Percentiles rank a stretch among this genome's conserved stretches.
phyloP scores from a whole-genome alignment of 257 asterid genomes.

The Solanum neorickii region DNA sequence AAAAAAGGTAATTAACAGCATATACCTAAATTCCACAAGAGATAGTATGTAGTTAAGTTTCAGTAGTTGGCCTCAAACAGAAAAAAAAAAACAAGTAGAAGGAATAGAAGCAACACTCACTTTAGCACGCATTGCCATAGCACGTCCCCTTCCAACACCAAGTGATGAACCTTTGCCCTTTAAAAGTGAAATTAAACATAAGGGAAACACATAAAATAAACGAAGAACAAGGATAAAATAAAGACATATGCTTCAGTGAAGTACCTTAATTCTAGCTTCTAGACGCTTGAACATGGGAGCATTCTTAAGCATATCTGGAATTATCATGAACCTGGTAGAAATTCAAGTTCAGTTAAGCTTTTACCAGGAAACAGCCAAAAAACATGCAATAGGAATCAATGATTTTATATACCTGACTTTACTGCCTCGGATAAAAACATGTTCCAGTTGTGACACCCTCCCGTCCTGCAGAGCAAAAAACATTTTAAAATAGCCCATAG shows the following conservation, averaged over 20 bases:
- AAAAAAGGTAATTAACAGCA: not conserved
- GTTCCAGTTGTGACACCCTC: slow-evolving; percentile 84
- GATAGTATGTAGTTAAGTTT: not conserved
- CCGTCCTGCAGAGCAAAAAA: slow-evolving; percentile 55
- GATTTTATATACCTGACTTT: slow-evolving; percentile 62
- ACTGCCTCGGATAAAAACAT: slow-evolving; percentile 94
- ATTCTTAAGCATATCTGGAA: slow-evolving; percentile 97
- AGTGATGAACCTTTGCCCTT: slow-evolving; percentile 91
- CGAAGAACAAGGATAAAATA: not conserved
- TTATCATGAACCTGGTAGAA: slow-evolving; percentile 81
- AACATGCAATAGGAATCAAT: not conserved
- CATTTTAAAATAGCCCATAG: not conserved
- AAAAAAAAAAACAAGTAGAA: not conserved
- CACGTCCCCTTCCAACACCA: slow-evolving; percentile 99
- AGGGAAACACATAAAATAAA: not conserved
- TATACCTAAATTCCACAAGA: not conserved
- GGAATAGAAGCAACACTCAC: slow-evolving; percentile 26
- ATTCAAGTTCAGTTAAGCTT: not conserved
- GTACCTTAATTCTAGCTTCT: slow-evolving; percentile 94
- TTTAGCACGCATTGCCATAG: slow-evolving; percentile 93
- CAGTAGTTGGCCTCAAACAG: not conserved
- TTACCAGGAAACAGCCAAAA: not conserved
- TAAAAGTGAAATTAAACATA: slow-evolving; percentile 13
- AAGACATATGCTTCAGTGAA: not conserved
- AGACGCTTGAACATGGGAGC: slow-evolving; percentile 98